Base-by-base conservation (phyloP, 257 asterid genomes). In the Plectranthus barbatus region DNA sequence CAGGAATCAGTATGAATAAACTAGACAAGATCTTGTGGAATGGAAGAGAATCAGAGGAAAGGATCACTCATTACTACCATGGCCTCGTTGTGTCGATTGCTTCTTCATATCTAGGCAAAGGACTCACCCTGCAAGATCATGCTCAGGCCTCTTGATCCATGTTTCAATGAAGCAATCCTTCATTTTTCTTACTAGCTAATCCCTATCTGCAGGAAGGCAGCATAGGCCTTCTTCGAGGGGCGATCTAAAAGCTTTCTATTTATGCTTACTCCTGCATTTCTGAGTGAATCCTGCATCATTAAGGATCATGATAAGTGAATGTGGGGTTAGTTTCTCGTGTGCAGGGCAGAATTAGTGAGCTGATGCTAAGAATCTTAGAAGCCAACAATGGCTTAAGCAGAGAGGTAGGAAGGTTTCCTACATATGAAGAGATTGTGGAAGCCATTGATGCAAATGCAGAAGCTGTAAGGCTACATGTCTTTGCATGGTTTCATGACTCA, bases 181-280 rank as follows among this genome's bases (percentile, higher is more conserved):
- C n/a, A n/a, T n/a, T n/a, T n/a, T n/a, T n/a, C n/a, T n/a, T n/a
- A n/a, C n/a, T n/a, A n/a, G n/a, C n/a, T n/a, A n/a, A n/a, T n/a
- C n/a, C n/a, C n/a, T 51, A 57, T 73, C 1, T 72, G 63, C 71
- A 83, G 89, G 91, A 86, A 81, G 95, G 95, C 37, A 86, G 74
- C 75, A 73, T 81, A 39, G 91, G 91, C 11, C 87, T 84, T 20
- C 76, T 86, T 7, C 89, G 70, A 14, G 95, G 91, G 6, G 95
- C 91, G 1, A 76, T 71, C 6, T 81, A 73, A 42, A 86, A 86
- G 82, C 56, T 86, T 56, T 86, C 95, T 39, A 86, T 91, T 21
- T 83, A 86, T 51, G 86, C 77, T 72, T 86, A 5, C 48, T 42
- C 4, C n/a, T 34, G 44, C n/a, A 9, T 39, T 36, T n/a, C n/a